Evolutionary conservation across 2,329 filamentous ascomycete genomes (phyloP).

Genomic region (Zalaria sp.): DNA sequence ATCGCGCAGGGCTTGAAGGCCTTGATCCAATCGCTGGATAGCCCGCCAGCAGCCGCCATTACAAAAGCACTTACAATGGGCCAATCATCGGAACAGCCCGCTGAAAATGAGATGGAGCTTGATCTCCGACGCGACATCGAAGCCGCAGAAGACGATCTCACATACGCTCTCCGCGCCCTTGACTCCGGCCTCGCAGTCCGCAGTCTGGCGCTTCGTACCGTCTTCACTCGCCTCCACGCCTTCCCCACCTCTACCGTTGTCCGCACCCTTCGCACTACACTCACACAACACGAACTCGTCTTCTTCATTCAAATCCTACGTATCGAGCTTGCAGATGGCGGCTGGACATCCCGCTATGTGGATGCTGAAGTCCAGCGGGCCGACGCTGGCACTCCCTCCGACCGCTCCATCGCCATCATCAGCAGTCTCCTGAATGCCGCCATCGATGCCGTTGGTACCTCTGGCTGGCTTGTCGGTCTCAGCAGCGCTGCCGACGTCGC

Average conservation of each 20-base stretch:
- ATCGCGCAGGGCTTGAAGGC: constrained; percentile 51
- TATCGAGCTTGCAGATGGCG: constrained; percentile 57
- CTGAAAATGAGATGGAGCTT: constrained; percentile 41
- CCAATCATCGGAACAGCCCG: constrained; percentile 23
- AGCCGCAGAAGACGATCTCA: constrained; percentile 39
- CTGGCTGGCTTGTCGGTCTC: constrained; percentile 57
- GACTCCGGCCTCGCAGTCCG: constrained; percentile 49
- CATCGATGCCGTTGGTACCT: constrained; percentile 60
- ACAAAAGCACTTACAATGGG: constrained; percentile 4
- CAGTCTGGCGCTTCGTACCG: constrained; percentile 49
- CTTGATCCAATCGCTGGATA: constrained; percentile 55
- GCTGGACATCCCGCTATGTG: constrained; percentile 61
- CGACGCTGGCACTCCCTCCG: constrained; percentile 38
- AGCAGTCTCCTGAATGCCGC: constrained; percentile 58
- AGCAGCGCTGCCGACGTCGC: constrained; percentile 37
- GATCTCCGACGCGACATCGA: not conserved
- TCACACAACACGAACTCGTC: constrained; percentile 54
- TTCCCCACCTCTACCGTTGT: constrained; percentile 49
- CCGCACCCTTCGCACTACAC: constrained; percentile 46
- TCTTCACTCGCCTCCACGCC: constrained; percentile 54
- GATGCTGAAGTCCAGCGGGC: constrained; percentile 44
- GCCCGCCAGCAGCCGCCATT: constrained; percentile 16
- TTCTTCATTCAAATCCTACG: constrained; percentile 60
- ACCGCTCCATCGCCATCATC: constrained; percentile 57
- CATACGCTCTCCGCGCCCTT: constrained; percentile 53